Evolutionary conservation across 495 filamentous ascomycete genomes (phyloP).

Genomic region (Pseudoneurospora amorphoporcata): DNA sequence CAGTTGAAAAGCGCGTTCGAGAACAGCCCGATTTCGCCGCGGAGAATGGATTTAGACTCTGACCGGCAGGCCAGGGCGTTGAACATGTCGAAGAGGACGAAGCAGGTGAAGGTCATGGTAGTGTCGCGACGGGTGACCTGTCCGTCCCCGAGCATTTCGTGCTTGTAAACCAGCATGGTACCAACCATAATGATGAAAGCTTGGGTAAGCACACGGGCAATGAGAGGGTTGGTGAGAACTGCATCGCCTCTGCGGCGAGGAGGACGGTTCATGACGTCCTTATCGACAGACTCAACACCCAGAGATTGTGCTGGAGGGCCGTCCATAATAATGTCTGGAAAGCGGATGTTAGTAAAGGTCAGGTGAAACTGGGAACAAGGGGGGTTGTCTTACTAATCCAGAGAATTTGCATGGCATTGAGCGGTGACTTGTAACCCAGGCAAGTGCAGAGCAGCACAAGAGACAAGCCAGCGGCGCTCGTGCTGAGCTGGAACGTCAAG

Average conservation of each 20-base stretch:
- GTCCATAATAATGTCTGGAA: conserved; percentile 89
- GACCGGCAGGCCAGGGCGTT: conserved; percentile 90
- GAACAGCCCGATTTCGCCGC: conserved; percentile 72
- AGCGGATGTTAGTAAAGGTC: conserved; percentile 18
- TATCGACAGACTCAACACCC: conserved; percentile 91
- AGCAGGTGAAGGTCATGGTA: conserved; percentile 98
- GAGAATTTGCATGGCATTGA: conserved; percentile 98
- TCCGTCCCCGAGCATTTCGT: conserved; percentile 76
- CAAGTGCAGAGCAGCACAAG: conserved; percentile 87
- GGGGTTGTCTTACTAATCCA: conserved; percentile 78
- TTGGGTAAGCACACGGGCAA: conserved; percentile 78
- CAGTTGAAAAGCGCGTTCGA: conserved; percentile 93
- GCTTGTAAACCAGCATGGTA: conserved; percentile 80
- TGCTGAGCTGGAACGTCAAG: conserved; percentile 95
- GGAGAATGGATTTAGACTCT: conserved; percentile 77
- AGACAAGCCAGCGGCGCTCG: conserved; percentile 85
- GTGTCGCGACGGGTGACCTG: conserved; percentile 86
- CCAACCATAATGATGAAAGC: conserved; percentile 83
- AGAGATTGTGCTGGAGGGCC: conserved; percentile 95
- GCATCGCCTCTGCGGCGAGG: conserved; percentile 75
- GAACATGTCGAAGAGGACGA: conserved; percentile 98
- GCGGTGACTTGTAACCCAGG: conserved; percentile 81
- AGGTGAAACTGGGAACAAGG: background rate
- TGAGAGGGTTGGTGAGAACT: conserved; percentile 72
- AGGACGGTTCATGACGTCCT: conserved; percentile 84